Conservation (phyloP, 2,329 filamentous ascomycete species). For the Colletotrichum spinosum region DNA sequence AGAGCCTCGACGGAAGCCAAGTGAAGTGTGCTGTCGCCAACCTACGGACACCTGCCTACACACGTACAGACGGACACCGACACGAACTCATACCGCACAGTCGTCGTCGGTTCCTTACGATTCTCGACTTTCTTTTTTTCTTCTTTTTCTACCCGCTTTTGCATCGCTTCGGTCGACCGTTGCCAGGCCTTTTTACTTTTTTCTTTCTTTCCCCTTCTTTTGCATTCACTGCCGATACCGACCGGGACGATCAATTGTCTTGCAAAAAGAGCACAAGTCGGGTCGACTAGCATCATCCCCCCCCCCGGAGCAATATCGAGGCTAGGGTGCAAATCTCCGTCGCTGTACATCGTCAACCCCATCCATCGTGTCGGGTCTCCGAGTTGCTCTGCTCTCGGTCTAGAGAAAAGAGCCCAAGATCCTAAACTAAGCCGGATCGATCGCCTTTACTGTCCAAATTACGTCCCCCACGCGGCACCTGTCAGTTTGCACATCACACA, state of each 20-base stretch:
- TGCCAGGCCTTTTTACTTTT: constrained; percentile 15
- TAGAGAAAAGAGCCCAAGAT: too few relatives aligned
- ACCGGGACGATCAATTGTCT: constrained; percentile 1
- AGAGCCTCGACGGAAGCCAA: constrained; percentile 6
- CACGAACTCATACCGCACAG: constrained; percentile 14
- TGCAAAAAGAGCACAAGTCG: neutral
- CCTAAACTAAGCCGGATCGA: constrained; percentile 20
- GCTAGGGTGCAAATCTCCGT: neutral
- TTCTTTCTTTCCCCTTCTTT: constrained; percentile 7
- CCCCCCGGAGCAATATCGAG: neutral
- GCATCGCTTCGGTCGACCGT: constrained; percentile 14
- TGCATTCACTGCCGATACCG: neutral
- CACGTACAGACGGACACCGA: constrained; percentile 16
- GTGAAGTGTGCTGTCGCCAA: too few relatives aligned
- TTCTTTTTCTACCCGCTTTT: neutral
- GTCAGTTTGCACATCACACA: constrained; percentile 38
- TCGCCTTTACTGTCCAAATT: neutral
- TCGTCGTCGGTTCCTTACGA: constrained; percentile 13
- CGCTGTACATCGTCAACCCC: neutral
- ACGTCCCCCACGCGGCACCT: constrained; percentile 26
- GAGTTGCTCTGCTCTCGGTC: too few relatives aligned
- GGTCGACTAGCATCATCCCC: neutral
- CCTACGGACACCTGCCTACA: neutral
- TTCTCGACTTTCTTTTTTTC: constrained; percentile 34
- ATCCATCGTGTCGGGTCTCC: constrained; percentile 6